Evolutionary conservation across 495 filamentous ascomycete species (phyloP), one percentile per base, ranked within the genome.

Genomic region (Penicillium lividum): DNA sequence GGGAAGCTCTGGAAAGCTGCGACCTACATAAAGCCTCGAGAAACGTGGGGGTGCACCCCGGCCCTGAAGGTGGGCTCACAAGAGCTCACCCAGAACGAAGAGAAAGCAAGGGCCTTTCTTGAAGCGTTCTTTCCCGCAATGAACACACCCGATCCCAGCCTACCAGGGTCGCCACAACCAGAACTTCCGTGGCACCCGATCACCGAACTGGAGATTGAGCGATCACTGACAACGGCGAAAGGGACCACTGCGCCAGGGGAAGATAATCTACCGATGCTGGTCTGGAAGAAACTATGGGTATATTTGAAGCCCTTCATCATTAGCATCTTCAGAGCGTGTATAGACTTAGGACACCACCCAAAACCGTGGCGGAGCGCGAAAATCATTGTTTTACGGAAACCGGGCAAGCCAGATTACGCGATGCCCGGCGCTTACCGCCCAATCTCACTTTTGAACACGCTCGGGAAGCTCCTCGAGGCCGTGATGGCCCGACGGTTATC

Each of bases 71-170:
- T 54, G 3, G 57, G 47, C 9, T 29, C 40, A 10, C 7, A 54
- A 0, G 65, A 69, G n/a, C 1, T 63, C 0, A 54, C 34, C 1
- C 42, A 64, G 0, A 70, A 73, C 27, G 15, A 64, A 40, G 62
- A 66, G 2, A 73, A 73, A 53, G 62, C 59, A 2, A 11, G 56
- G 18, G 57, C 57, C 0, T 69, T 73, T 36, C 7, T 71, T 3
- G 61, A 69, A 7, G 10, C 64, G 0, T 71, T 73, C 64, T 73
- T 71, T 47, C 66, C 62, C 4, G 47, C 29, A 18, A 70, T 69
- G 53, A 55, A 57, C 44, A 51, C 38, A 33, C 65, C 62, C 15
- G 27, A 42, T 22, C 30, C 43, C 5, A 48, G 27, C 15, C 30
- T 18, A 42, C 51, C 51, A 22, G 16, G 34, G 1, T 25, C 31